Conservation (phyloP, 1,139 yeast species). For the Kodamaea alishanica region DNA sequence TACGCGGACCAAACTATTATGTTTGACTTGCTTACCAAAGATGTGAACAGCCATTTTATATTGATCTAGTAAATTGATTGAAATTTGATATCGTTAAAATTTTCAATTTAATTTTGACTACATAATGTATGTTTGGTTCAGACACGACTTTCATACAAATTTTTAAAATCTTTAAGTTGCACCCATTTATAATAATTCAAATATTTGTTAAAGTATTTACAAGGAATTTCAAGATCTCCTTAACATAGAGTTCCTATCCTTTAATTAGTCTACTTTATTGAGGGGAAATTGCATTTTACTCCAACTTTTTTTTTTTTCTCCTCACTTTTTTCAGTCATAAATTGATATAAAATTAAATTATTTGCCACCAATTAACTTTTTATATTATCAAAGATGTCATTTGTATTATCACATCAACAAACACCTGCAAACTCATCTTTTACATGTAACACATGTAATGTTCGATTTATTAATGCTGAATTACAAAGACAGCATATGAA, state of each 20-base stretch:
- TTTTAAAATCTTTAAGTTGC: too few relatives aligned
- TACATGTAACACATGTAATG: constrained; percentile 87
- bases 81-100: not conserved
- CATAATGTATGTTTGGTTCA: too few relatives aligned
- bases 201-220: too few relatives aligned
- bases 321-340: too few relatives aligned
- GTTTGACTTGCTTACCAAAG: constrained; percentile 68
- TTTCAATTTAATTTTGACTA: too few relatives aligned
- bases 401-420: constrained; percentile 31
- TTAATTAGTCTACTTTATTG: too few relatives aligned
- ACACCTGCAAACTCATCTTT: constrained; percentile 38
- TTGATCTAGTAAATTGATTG: constrained; percentile 1
- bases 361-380: constrained; percentile 1
- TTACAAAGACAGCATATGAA: constrained; percentile 91
- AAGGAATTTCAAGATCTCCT: too few relatives aligned
- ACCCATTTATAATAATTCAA: too few relatives aligned
- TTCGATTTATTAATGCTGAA: constrained; percentile 72
- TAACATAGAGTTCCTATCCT: too few relatives aligned
- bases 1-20: constrained; percentile 41
- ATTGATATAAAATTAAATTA: constrained; percentile 2
- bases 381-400: constrained; percentile 16
- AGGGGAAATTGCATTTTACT: too few relatives aligned
- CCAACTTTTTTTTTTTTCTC: too few relatives aligned
- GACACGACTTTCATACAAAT: too few relatives aligned
- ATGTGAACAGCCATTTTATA: constrained; percentile 66